phyloP scores from a whole-genome alignment of 805 yeast genomes.

The Komagataella populi region DNA sequence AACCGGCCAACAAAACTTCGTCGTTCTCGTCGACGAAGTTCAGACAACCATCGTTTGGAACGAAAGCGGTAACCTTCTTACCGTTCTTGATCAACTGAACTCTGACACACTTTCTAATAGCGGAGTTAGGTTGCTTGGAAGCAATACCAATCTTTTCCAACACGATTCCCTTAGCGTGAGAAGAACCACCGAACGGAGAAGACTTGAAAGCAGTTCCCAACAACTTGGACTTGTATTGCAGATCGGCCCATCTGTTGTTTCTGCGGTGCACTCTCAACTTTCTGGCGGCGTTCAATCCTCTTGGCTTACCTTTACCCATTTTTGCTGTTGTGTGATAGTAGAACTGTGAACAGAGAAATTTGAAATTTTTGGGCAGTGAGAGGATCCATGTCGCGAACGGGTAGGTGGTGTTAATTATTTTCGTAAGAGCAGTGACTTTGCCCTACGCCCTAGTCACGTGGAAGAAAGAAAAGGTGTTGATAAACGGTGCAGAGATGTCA shows the following conservation, averaged over 20 bases:
- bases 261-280: conserved; percentile 99
- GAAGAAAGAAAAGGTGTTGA: not conserved
- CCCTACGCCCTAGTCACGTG: not conserved
- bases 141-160: conserved; percentile 99
- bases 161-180: conserved; percentile 99
- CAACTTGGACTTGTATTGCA: conserved; percentile 95
- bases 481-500: not conserved
- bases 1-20: conserved; percentile 99
- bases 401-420: not conserved
- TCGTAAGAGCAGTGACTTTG: not conserved
- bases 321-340: conserved; percentile 19
- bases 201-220: conserved; percentile 99
- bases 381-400: not conserved
- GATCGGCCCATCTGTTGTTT: conserved; percentile 99
- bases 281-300: conserved; percentile 99
- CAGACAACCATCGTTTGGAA: conserved; percentile 99
- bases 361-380: not conserved
- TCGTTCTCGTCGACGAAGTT: conserved; percentile 99
- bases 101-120: conserved; percentile 99
- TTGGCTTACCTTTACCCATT: conserved; percentile 99
- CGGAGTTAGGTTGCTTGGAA: conserved; percentile 99
- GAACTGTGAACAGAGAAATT: conserved; percentile 1
- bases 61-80: conserved; percentile 99
- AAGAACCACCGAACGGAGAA: conserved; percentile 99
- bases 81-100: conserved; percentile 99